Evolutionary conservation across 2,329 filamentous ascomycete genomes (phyloP).

Genomic region (Lecanicillium sp.): DNA sequence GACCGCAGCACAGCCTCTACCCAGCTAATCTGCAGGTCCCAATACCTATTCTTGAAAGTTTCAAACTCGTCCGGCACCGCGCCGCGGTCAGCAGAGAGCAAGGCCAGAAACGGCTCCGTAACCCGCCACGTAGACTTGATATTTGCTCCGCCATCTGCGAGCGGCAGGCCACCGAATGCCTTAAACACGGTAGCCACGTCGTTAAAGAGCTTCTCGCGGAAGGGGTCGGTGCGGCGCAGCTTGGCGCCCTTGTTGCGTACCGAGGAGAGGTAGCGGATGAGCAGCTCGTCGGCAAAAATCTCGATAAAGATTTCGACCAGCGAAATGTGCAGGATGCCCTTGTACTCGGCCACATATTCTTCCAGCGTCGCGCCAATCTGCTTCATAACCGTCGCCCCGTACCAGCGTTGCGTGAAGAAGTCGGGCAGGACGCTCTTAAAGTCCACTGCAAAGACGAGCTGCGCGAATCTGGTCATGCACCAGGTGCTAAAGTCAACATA

Average conservation of each 20-base stretch:
- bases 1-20: constrained; percentile 83
- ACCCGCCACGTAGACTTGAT: constrained; percentile 93
- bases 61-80: constrained; percentile 71
- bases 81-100: constrained; percentile 71
- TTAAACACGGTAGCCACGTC: constrained; percentile 86
- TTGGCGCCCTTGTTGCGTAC: constrained; percentile 87
- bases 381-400: constrained; percentile 76
- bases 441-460: constrained; percentile 84
- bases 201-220: constrained; percentile 87
- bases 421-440: constrained; percentile 76
- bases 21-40: constrained; percentile 93
- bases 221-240: constrained; percentile 80
- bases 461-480: constrained; percentile 81
- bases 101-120: constrained; percentile 71
- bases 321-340: constrained; percentile 73
- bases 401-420: constrained; percentile 91
- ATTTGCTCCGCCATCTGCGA: constrained; percentile 57
- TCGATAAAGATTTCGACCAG: constrained; percentile 88
- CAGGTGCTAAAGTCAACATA: constrained; percentile 94
- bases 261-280: constrained; percentile 73
- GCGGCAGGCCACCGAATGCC: constrained; percentile 70
- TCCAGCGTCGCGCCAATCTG: constrained; percentile 93
- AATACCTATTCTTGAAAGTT: constrained; percentile 76
- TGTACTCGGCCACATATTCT: constrained; percentile 88
- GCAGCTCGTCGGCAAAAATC: constrained; percentile 84